A percentile compares a stretch with the other conserved stretches of the same genome.
Evolutionary conservation across 106 monocot species (phyloP).

Genomic region (Narthecium ossifragum): DNA sequence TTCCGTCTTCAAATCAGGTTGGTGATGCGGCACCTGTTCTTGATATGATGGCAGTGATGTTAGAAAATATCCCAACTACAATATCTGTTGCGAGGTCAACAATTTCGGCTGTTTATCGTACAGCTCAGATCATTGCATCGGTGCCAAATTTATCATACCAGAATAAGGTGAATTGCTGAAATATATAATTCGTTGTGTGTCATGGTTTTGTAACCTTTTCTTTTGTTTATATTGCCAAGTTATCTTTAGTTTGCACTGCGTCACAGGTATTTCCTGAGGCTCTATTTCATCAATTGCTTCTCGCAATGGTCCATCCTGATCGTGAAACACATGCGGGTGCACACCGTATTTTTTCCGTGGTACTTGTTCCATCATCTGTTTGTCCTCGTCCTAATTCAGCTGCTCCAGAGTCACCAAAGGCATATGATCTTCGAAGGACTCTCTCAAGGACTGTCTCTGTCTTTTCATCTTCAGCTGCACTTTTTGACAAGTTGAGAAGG

Average conservation of each 20-base stretch:
- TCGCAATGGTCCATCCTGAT: slow-evolving; percentile 83
- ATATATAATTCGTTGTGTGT: neutral
- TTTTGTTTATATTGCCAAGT: slow-evolving; percentile 1
- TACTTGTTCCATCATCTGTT: slow-evolving; percentile 87
- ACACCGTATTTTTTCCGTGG: slow-evolving; percentile 84
- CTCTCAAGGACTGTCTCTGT: slow-evolving; percentile 84
- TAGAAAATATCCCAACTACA: slow-evolving; percentile 66
- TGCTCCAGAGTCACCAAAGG: slow-evolving; percentile 20
- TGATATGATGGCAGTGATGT: slow-evolving; percentile 69
- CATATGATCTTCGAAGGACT: slow-evolving; percentile 59
- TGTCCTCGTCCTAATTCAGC: slow-evolving; percentile 33
- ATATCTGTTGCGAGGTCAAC: slow-evolving; percentile 61
- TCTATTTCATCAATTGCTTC: slow-evolving; percentile 74
- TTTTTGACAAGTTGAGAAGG: slow-evolving; percentile 68
- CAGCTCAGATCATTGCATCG: slow-evolving; percentile 80
- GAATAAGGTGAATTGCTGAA: slow-evolving; percentile 48
- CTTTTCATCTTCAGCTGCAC: slow-evolving; percentile 95
- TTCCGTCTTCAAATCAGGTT: slow-evolving; percentile 33
- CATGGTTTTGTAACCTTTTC: neutral
- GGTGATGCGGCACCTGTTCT: slow-evolving; percentile 92
- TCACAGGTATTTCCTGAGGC: slow-evolving; percentile 83
- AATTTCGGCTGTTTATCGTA: slow-evolving; percentile 78
- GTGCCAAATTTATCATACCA: slow-evolving; percentile 74
- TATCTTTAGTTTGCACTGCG: neutral
- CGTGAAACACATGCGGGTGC: slow-evolving; percentile 74